A percentile compares a stretch with the other conserved stretches of the same genome.
These are phyloP conservation scores for Mycena floridula DNA, from an alignment of 768 basidiomycete species.

Conservation along the genomic window DNA sequence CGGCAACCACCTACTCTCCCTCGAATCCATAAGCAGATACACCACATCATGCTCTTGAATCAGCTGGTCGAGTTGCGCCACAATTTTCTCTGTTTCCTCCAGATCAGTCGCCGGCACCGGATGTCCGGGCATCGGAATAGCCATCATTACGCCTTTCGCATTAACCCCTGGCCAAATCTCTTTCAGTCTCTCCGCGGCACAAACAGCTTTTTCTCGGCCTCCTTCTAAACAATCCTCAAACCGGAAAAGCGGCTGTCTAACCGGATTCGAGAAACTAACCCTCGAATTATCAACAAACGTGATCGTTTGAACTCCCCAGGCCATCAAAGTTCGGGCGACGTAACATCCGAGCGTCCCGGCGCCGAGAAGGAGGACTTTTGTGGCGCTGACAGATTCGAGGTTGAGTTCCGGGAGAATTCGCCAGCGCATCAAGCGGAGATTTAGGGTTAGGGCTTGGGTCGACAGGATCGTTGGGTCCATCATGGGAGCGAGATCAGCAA, in stretches of 20 bases:
- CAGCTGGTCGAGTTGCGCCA: slow-evolving; percentile 66
- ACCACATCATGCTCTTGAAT: slow-evolving; percentile 85
- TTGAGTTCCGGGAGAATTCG: slow-evolving; percentile 86
- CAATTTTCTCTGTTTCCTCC: slow-evolving; percentile 57
- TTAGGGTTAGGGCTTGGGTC: slow-evolving; percentile 95
- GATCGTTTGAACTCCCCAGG: slow-evolving; percentile 94
- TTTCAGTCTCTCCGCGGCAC: slow-evolving; percentile 79
- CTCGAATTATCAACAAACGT: slow-evolving; percentile 87
- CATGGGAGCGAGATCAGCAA: slow-evolving; percentile 91
- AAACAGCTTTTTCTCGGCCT: slow-evolving; percentile 89
- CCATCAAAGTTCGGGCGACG: slow-evolving; percentile 89
- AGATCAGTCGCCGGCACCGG: slow-evolving; percentile 58
- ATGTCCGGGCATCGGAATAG: slow-evolving; percentile 97
- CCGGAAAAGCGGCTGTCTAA: slow-evolving; percentile 93
- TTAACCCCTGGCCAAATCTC: slow-evolving; percentile 92
- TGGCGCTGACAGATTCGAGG: slow-evolving; percentile 77
- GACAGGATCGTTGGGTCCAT: slow-evolving; percentile 95
- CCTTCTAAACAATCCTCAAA: slow-evolving; percentile 91
- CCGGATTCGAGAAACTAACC: slow-evolving; percentile 97
- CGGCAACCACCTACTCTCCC: slow-evolving; percentile 95
- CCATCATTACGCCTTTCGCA: slow-evolving; percentile 68
- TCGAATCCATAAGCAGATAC: slow-evolving; percentile 96
- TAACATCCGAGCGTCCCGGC: slow-evolving; percentile 98
- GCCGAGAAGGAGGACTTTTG: slow-evolving; percentile 82
- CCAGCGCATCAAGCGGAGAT: slow-evolving; percentile 98